phyloP scores from a whole-genome alignment of 2,329 filamentous ascomycete genomes.

The Aureobasidium sp. region DNA sequence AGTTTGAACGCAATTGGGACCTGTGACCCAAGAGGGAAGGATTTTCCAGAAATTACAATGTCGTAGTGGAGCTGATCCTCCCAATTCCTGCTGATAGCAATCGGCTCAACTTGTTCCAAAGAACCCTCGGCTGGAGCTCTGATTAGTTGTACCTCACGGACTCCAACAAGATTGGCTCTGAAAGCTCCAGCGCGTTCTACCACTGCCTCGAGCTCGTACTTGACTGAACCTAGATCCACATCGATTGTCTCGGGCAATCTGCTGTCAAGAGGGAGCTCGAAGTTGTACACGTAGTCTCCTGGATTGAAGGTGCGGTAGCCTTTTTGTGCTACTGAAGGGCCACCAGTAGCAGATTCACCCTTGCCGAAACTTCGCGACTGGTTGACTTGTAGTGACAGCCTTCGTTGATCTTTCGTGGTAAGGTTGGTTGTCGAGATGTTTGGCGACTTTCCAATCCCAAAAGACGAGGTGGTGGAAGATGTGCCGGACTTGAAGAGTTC shows the following conservation, averaged over 20 bases:
- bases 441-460: slow-evolving; percentile 36
- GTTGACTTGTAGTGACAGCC: slow-evolving; percentile 70
- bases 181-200: slow-evolving; percentile 85
- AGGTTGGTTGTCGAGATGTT: slow-evolving; percentile 40
- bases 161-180: slow-evolving; percentile 76
- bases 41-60: slow-evolving; percentile 92
- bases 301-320: slow-evolving; percentile 82
- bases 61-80: slow-evolving; percentile 94
- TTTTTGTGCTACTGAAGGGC: slow-evolving; percentile 59
- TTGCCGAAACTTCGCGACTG: slow-evolving; percentile 82
- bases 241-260: slow-evolving; percentile 76
- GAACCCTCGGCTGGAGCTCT: slow-evolving; percentile 82
- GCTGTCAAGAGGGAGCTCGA: slow-evolving; percentile 77
- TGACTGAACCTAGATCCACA: slow-evolving; percentile 77
- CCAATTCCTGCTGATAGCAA: slow-evolving; percentile 89
- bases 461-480: slow-evolving; percentile 30
- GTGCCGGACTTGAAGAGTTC: slow-evolving; percentile 44
- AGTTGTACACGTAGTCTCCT: slow-evolving; percentile 66
- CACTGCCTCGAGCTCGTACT: slow-evolving; percentile 78
- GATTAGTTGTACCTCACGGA: slow-evolving; percentile 75
- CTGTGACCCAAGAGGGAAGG: slow-evolving; percentile 78
- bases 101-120: slow-evolving; percentile 83
- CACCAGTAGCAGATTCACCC: slow-evolving; percentile 55
- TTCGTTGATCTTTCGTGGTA: slow-evolving; percentile 50
- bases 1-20: slow-evolving; percentile 93